Evolutionary conservation across 345 rosid species (phyloP), one percentile per base, ranked within the genome.

Genomic region (Eucalyptus brandiana): DNA sequence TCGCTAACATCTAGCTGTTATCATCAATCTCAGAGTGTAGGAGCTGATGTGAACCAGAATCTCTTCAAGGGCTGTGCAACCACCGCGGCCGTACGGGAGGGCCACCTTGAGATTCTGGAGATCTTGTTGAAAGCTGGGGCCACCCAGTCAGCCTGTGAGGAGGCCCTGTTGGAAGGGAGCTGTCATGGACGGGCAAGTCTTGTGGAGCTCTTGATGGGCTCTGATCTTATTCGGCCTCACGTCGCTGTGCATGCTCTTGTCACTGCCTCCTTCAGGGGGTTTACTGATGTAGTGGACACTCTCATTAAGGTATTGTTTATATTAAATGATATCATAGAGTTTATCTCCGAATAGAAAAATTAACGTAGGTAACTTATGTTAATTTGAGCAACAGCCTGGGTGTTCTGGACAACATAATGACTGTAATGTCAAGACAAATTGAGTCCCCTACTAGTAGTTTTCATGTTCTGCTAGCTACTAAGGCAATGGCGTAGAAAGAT

Each of bases 11-110:
- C 47, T 58, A 15, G 54, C 90, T 88, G 87, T 65, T 53, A 89
- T 90, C 89, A 80, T 87, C 53, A 90, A 86, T 93, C 88, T 89
- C 97, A 98, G 99, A 94, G 95, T 90, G 67, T 91, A 86, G 99
- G 99, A 89, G 99, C 99, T 88, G 98, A 98, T 89, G 98, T 97
- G 88, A 98, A 97, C 93, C 98, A 95, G 96, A 96, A 95, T 92
- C 96, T 97, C 45, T 96, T 98, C 92, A 94, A 95, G 93, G 99
- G 99, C 49, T 98, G 92, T 89, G 99, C 99, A 56, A 96, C 97
- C 34, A 96, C 99, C 87, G 96, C 96, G 81, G 98, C 99, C 49
- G 99, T 95, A 86, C 94, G 99, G 93, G 99, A 96, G 94, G 97
- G 96, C 92, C 96, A 92, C 88, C 93, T 93, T 28, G 95, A 96